Conservation (phyloP, 176 grass and related monocot species). For the Cenchrus purpureus region DNA sequence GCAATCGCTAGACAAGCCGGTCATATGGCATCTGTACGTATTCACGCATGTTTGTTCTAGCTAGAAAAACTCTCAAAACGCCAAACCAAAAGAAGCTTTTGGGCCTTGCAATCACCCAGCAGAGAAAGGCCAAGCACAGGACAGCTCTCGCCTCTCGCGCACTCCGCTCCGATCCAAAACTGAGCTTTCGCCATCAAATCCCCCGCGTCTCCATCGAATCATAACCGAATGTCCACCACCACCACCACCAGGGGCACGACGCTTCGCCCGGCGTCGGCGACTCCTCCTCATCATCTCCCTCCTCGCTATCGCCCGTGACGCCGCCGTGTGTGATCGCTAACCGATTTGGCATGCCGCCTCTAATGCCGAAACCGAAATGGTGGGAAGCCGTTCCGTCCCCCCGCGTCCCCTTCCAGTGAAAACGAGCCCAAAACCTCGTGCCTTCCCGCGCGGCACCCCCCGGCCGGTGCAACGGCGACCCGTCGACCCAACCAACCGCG, state of each 20-base stretch:
- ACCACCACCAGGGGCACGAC: too few species aligned
- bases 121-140: neutral
- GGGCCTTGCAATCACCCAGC: neutral
- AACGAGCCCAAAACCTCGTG: neutral
- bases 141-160: too few species aligned
- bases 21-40: too few species aligned
- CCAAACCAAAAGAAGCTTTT: neutral
- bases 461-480: conserved; percentile 10
- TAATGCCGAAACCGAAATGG: conserved; percentile 53
- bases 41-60: neutral
- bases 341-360: conserved; percentile 32
- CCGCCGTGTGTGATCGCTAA: neutral
- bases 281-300: neutral
- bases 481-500: neutral
- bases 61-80: neutral
- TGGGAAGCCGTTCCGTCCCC: conserved; percentile 29
- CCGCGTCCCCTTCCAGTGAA: neutral
- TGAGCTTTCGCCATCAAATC: conserved; percentile 35
- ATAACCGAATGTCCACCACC: conserved; percentile 11
- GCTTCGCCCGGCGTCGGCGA: neutral
- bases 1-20: too few species aligned
- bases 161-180: neutral
- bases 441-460: neutral
- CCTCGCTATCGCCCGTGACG: neutral
- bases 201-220: conserved; percentile 37